Percentiles rank a stretch among this genome's conserved stretches.
phyloP scores from a whole-genome alignment of 2,329 filamentous ascomycete genomes.

The Ophiocordyceps polyrhachis-furcata region DNA sequence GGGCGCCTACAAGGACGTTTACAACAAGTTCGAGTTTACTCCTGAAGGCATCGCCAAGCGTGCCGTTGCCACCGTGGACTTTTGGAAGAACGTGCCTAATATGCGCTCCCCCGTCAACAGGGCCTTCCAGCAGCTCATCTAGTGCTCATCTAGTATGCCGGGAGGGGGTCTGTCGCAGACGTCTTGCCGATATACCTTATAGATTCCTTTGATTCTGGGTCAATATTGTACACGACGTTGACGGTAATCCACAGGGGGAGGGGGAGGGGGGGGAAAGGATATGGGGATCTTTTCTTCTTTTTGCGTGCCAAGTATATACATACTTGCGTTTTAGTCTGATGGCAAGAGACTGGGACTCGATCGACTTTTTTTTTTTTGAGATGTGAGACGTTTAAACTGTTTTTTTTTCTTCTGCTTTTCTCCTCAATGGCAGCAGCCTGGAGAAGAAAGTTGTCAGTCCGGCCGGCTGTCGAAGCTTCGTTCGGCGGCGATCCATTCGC shows the following conservation, averaged over 20 bases:
- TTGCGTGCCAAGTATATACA: constrained; percentile 1
- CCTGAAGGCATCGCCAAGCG: constrained; percentile 94
- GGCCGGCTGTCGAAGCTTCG: constrained; percentile 7
- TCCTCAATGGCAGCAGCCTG: neutral
- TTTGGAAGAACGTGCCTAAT: constrained; percentile 88
- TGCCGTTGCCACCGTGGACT: constrained; percentile 76
- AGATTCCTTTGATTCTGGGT: neutral
- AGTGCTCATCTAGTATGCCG: constrained; percentile 17
- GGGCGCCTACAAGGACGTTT: constrained; percentile 93
- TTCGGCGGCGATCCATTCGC: constrained; percentile 23
- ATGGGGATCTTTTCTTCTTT: constrained; percentile 1
- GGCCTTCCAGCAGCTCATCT: constrained; percentile 94
- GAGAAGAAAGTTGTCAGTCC: constrained; percentile 6
- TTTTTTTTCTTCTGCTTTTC: neutral
- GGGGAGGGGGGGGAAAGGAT: neutral
- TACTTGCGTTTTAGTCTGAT: neutral
- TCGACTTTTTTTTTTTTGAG: neutral
- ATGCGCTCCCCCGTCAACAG: constrained; percentile 91
- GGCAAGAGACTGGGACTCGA: neutral
- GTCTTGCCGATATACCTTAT: neutral
- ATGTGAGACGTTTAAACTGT: neutral
- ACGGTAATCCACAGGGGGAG: neutral
- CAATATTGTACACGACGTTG: neutral
- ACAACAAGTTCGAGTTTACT: constrained; percentile 99
- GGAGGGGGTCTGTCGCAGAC: neutral